Base-by-base conservation (phyloP, 106 monocot species). In the Narthecium ossifragum region DNA sequence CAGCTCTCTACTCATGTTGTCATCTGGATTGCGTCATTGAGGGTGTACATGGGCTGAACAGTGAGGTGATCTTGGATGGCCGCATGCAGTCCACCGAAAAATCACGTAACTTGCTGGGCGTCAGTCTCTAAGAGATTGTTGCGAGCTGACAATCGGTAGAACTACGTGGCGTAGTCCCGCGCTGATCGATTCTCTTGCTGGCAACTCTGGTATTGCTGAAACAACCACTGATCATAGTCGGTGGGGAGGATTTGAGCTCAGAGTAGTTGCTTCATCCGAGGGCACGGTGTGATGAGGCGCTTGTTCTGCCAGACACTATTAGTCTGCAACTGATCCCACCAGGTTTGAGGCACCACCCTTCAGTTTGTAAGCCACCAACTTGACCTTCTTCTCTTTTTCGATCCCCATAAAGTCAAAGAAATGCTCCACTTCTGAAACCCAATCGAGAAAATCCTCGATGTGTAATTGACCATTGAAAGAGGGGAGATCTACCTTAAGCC, bases 381-480 rank as follows among this genome's bases (percentile, higher is more conserved):
- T 46, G 6, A 34, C 32, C 47, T 62, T 46, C 7, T 47, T 45
- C 2, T 62, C 45, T 31, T 62, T 30, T 11, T 28, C 9, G 30
- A 49, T 49, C 1, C 22, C 33, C 47, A 62, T 62, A 23, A 31
- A 48, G 28, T 62, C 47, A 29, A 62, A 49, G 27, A 62, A 62
- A 2, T 21, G 1, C 33, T 62, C 47, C 8, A 62, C 62, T 27
- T 62, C 45, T 2, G 26, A 48, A 17, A 48, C 5, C 62, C 62
- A 62, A 32, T 62, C 47, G 10, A 62, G 62, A 23, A 62, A 49
- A 1, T 30, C 46, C 34, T 62, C 30, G 10, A 62, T 62, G n/a
- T 62, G n/a, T 1, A 47, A 23, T 17, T 49, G 15, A 14, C 47
- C 31, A 9, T 62, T 48, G 31, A 62, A 49, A 29, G 45, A 46